Percentiles rank a stretch among this genome's conserved stretches.
Conservation (phyloP, 2,329 filamentous ascomycete species). For the Tricladium varicosporioides region DNA sequence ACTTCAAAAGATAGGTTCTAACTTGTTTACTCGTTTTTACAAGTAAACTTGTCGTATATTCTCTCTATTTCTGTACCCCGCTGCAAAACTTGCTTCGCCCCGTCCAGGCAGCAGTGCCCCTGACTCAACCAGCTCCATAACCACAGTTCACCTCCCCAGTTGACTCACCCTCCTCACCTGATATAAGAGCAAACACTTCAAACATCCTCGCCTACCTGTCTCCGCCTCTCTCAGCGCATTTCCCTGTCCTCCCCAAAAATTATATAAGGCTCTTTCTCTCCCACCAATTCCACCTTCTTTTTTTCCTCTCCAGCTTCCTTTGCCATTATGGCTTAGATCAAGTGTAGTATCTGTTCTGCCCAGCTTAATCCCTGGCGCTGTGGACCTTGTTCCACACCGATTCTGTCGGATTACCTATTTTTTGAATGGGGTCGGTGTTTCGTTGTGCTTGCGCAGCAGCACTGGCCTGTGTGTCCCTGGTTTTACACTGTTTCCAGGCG, state of each 20-base stretch:
- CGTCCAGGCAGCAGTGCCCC: no score
- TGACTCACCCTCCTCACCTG: no score
- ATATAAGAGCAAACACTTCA: no score
- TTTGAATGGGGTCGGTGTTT: conserved; percentile 52
- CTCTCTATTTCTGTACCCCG: no score
- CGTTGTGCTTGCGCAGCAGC: conserved; percentile 69
- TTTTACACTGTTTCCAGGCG: conserved; percentile 71
- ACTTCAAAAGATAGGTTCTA: no score
- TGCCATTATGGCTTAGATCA: conserved; percentile 47
- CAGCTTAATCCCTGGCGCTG: conserved; percentile 61
- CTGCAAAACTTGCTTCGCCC: no score
- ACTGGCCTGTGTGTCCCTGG: conserved; percentile 63
- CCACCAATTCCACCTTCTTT: neutral
- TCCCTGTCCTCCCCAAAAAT: neutral
- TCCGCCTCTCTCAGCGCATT: no score
- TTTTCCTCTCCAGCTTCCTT: conserved; percentile 13
- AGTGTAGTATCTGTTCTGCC: conserved; percentile 70
- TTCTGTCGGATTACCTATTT: conserved; percentile 40
- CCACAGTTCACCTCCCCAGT: no score
- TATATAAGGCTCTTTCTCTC: conserved; percentile 7
- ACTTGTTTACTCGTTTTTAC: no score
- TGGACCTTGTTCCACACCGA: conserved; percentile 21
- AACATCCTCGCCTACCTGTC: no score
- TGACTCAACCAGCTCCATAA: no score
- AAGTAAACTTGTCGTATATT: no score